Percentiles rank a stretch among this genome's conserved stretches.
These are phyloP conservation scores for Pythium chondricola DNA, from an alignment of 352 stramenopile species.

Conservation along the genomic window DNA sequence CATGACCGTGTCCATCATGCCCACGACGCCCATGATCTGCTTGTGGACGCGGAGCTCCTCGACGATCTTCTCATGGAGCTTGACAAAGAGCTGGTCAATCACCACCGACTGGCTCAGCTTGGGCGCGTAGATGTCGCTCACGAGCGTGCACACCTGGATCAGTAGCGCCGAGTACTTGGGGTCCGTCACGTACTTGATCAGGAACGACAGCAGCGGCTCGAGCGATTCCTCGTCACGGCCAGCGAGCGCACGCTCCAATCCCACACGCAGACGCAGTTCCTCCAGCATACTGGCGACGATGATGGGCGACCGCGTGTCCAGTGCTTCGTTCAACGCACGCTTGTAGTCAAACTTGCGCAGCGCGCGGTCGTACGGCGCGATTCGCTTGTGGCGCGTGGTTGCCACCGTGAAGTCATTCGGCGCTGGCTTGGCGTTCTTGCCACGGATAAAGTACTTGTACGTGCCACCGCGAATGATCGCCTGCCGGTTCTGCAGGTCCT, in stretches of 20 bases:
- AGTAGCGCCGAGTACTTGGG: slow-evolving; percentile 91
- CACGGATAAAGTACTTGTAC: slow-evolving; percentile 89
- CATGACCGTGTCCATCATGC: slow-evolving; percentile 89
- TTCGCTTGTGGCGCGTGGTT: slow-evolving; percentile 82
- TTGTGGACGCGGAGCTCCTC: slow-evolving; percentile 84
- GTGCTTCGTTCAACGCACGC: slow-evolving; percentile 92
- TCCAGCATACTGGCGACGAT: slow-evolving; percentile 93
- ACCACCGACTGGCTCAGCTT: slow-evolving; percentile 89
- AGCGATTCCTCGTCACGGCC: slow-evolving; percentile 93
- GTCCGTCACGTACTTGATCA: slow-evolving; percentile 93
- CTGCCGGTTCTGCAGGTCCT: slow-evolving; percentile 59
- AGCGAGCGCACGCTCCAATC: slow-evolving; percentile 84
- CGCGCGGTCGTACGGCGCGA: slow-evolving; percentile 90
- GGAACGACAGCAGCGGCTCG: slow-evolving; percentile 93
- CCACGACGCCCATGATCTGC: slow-evolving; percentile 78
- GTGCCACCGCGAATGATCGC: slow-evolving; percentile 74
- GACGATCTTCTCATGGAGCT: slow-evolving; percentile 83
- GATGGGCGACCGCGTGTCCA: slow-evolving; percentile 87
- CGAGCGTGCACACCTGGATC: slow-evolving; percentile 88
- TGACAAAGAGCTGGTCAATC: slow-evolving; percentile 93
- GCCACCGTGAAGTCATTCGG: slow-evolving; percentile 75
- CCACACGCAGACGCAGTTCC: slow-evolving; percentile 90
- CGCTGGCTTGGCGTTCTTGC: slow-evolving; percentile 75
- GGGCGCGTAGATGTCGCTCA: slow-evolving; percentile 92
- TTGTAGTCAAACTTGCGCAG: slow-evolving; percentile 95